Base-by-base conservation (phyloP, 192 early-diverging fungal genomes). In the Pilaira anomala region DNA sequence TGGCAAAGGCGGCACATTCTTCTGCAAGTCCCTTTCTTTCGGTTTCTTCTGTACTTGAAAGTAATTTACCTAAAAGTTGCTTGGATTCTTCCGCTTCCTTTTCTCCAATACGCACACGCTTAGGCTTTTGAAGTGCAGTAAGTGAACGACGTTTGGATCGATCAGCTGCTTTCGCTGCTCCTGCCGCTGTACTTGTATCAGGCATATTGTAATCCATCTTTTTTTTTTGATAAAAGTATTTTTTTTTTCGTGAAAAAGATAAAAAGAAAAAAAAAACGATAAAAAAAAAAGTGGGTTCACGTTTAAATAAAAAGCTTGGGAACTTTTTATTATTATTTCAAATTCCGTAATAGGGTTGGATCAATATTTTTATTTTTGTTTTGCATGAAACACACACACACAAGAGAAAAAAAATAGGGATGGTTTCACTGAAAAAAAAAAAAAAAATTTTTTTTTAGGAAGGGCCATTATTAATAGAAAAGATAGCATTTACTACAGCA, bases 401-500 rank as follows among this genome's bases (percentile, higher is more conserved):
- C 12, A 55, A 55, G 36, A 21, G 6, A 28, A 13, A 58, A 40
- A 40, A 42, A 14, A 40, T 6, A 33, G 24, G 14, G 24, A 46
- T 60, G 18, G 33, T 22, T 30, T 19, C 9, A 30, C 24, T 24
- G 14, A 36, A 36, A 36, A 44, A 50, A 7, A 28, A 50, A 33
- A 54, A 54, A 33, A 54, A 54, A 46, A 62, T 36, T 40, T 54
- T 44, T 21, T 45, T 51, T 49, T 58, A 44, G 54, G 55, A 49
- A 39, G 45, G 48, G n/a, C 54, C 52, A 30, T 51, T 68, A 21
- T 55, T 68, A 36, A 67, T 67, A 18, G 71, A 73, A 36, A 67
- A 73, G 14, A 73, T 73, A 7, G 65, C 71, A 48, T 55, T 63
- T 1, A 66, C 71, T 14, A 73, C 66, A 19, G 60, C 71, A 40